Evolutionary conservation across 1,284 basidiomycete species (phyloP), one percentile per base, ranked within the genome.

Genomic region (Malassezia restricta): DNA sequence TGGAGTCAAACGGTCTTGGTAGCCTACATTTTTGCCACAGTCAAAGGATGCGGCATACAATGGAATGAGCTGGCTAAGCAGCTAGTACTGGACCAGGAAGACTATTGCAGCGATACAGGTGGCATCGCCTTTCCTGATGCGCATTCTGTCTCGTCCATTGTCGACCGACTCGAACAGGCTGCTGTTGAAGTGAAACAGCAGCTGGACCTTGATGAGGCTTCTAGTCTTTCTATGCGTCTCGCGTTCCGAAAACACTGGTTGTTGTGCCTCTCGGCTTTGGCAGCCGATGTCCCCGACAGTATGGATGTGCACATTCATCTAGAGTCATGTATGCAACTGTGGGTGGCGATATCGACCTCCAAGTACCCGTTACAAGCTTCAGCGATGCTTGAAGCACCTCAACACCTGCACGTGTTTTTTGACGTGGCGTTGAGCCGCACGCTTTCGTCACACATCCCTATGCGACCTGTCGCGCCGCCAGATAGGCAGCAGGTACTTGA

Each of bases 51-150:
- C 12, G 43, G 47, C 32, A 30, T 55, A 8, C 45, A 46, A 30
- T 55, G 48, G 47, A 27, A 42, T 43, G 53, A 55, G 17, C 44
- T 55, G 28, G 40, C 44, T 38, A 41, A 32, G 3, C 33, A 50
- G 8, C 35, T 38, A n/a, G 47, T 55, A 12, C 7, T 46, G 7
- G 53, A 55, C 41, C 30, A 37, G 24, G 53, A 55, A 15, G 53
- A 55, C 44, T 55, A 49, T 43, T n/a, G 9, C 24, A 47, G 53
- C 24, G 53, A 55, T n/a, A 32, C 32, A 6, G 47, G 47, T 15
- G 39, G 47, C 37, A 17, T 49, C 5, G 35, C 41, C 8, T 28
- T 54, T 3, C 46, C 47, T 7, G 48, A 50, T 20, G 53, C 38
- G n/a, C 29, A 46, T 2, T 42, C 15, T 8, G 38, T 29, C 14